Evolutionary conservation across 2,329 filamentous ascomycete genomes (phyloP), one percentile per base, ranked within the genome.

Genomic region (Ceratocystiopsis sp.): DNA sequence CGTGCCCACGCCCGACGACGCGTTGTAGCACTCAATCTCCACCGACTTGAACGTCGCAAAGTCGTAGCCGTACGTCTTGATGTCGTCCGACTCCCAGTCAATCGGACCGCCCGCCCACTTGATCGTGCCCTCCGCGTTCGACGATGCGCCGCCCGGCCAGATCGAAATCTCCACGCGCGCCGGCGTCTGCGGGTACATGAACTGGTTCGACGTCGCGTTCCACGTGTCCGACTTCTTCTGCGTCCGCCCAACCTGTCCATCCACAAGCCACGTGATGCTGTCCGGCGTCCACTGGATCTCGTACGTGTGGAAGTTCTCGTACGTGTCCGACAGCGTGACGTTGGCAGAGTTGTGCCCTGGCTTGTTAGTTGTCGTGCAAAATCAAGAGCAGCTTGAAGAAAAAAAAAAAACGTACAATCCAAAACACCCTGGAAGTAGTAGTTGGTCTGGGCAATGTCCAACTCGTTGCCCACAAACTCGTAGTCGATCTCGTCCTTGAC

Each of bases 401-500:
- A 32, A 34, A 16, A 38, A 35, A 44, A 38, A 40, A 6, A 57
- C 84, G 68, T 68, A 93, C 85, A 96, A 60, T 89, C 71, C 35
- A 84, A 80, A 49, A 95, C 80, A 56, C 91, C 91, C 65, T 95
- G 87, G 65, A 81, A 95, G 65, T 95, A 98, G 68, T 78, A 98
- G 67, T 98, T 98, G 58, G 86, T 91, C 67, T 98, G 87, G 16
- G 81, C 84, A 49, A 71, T 73, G 39, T 67, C 57, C 48, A 93
- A 67, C 55, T 95, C 84, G 38, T 73, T 73, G 51, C 91, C 91
- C 43, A 98, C 73, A 59, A 82, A 96, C 61, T 98, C 91, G 59
- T 85, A 96, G 65, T 98, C 91, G 55, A 98, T 94, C 63, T 98
- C 91, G 57, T 98, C 91, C 70, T 95, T 93, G 56, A 93, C 82